phyloP scores from a whole-genome alignment of 1,139 yeast genomes.

The Sugiyamaella xylanicola region DNA sequence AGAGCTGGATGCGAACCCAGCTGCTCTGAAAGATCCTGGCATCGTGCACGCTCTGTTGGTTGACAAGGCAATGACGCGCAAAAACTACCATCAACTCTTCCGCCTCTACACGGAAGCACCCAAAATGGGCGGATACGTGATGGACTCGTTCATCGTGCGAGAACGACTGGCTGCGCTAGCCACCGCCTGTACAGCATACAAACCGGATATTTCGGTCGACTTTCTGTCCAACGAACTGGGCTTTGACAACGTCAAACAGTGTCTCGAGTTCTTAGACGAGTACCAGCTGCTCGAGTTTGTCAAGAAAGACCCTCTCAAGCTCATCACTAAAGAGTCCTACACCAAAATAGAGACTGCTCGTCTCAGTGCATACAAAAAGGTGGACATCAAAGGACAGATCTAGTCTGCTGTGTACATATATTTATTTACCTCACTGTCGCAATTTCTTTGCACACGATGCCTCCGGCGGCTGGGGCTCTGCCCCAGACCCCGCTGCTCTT shows the following conservation, averaged over 20 bases:
- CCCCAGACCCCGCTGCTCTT: not conserved
- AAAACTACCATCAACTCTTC: slow-evolving; percentile 60
- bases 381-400: slow-evolving; percentile 92
- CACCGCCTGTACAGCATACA: slow-evolving; percentile 60
- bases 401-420: slow-evolving; percentile 32
- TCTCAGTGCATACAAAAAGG: slow-evolving; percentile 54
- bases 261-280: slow-evolving; percentile 47
- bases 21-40: slow-evolving; percentile 33
- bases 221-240: slow-evolving; percentile 54
- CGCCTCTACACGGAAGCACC: slow-evolving; percentile 48
- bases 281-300: slow-evolving; percentile 48
- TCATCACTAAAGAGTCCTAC: slow-evolving; percentile 50
- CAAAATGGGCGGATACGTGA: slow-evolving; percentile 47
- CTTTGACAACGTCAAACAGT: slow-evolving; percentile 45
- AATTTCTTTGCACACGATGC: not conserved
- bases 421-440: not conserved
- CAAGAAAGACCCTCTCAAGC: slow-evolving; percentile 18
- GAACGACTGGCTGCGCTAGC: slow-evolving; percentile 65
- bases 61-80: slow-evolving; percentile 46
- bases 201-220: slow-evolving; percentile 51
- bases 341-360: slow-evolving; percentile 50
- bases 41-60: slow-evolving; percentile 52
- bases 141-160: slow-evolving; percentile 53
- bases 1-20: slow-evolving; percentile 35
- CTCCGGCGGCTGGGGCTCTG: slow-evolving; percentile 2